Base-by-base conservation (phyloP, 179 eudicot species). In the Nepenthes alata region DNA sequence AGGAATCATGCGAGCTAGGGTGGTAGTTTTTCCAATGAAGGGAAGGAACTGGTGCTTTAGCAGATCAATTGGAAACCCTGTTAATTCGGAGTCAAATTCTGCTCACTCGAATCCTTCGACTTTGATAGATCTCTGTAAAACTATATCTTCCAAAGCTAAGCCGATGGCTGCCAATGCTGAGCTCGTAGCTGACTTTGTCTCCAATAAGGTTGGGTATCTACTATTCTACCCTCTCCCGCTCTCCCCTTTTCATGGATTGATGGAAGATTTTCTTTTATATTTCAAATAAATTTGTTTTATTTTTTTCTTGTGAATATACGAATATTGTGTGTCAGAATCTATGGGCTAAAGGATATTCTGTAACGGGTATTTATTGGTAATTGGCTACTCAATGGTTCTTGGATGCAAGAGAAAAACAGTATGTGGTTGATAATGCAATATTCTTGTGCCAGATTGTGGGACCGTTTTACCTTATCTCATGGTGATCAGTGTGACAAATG, bases 11-110 rank as follows among this genome's bases (percentile, higher is more conserved):
- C 81, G 76, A 72, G 96, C 94, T 1, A 83, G 75, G 76, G 45
- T 94, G 72, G 75, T 90, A 38, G 97, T 88, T 63, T 94, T 94
- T 53, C 97, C 99, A 3, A 75, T 94, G 41, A 85, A 73, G 69
- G 99, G 99, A 39, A 85, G 91, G 62, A 85, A 74, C 58, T 94
- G 99, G 99, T 87, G 94, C 55, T 94, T 94, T 39, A 81, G 80
- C 75, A 70, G 86, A 70, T 83, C 93, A 16, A 67, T 82, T 64
- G 85, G 81, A 56, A 77, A 76, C 2, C 63, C 80, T 11, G 36
- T 63, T 11, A 3, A 68, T 35, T 2, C 47, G 2, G 41, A 13
- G 12, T 47, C 62, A 0, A 58, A 60, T 9, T 61, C 83, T 3
- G 6, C 59, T 11, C 73, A 70, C 25, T 68, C 83, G 3, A 50